A percentile compares a stretch with the other conserved stretches of the same genome.
These are phyloP conservation scores for Mallotus nudiflorus DNA, from an alignment of 345 rosid species.

Conservation along the genomic window DNA sequence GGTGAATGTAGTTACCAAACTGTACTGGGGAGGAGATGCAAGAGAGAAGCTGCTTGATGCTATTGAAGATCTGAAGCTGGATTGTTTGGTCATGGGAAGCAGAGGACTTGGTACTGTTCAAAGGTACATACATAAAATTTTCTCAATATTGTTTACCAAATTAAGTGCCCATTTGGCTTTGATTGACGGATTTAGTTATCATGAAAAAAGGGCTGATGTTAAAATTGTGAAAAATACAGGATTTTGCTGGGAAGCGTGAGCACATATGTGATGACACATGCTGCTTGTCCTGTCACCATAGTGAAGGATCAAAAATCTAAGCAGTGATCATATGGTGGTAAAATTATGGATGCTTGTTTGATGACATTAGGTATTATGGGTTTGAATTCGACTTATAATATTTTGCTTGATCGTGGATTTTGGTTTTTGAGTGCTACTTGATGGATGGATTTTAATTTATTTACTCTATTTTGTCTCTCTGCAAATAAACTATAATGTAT, in stretches of 20 bases:
- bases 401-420: too few relatives aligned
- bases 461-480: too few relatives aligned
- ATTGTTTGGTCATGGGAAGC: conserved; percentile 88
- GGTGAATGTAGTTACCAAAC: conserved; percentile 63
- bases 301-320: conserved; percentile 34
- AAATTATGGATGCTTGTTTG: too few relatives aligned
- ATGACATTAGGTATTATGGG: too few relatives aligned
- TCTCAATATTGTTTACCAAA: not conserved
- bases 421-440: too few relatives aligned
- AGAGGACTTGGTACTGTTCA: conserved; percentile 84
- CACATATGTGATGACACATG: conserved; percentile 45
- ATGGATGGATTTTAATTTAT: too few relatives aligned
- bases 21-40: conserved; percentile 89
- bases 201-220: not conserved
- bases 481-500: too few relatives aligned
- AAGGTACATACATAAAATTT: conserved; percentile 41
- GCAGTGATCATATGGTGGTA: not conserved
- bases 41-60: conserved; percentile 85
- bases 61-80: conserved; percentile 71
- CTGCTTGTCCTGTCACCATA: conserved; percentile 58
- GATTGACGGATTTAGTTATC: too few relatives aligned
- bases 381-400: too few relatives aligned
- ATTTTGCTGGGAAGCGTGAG: conserved; percentile 73
- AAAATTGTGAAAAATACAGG: conserved; percentile 51
- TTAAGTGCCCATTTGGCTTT: not conserved